phyloP scores from a whole-genome alignment of 768 basidiomycete species.

The Tulasnella sp. region DNA sequence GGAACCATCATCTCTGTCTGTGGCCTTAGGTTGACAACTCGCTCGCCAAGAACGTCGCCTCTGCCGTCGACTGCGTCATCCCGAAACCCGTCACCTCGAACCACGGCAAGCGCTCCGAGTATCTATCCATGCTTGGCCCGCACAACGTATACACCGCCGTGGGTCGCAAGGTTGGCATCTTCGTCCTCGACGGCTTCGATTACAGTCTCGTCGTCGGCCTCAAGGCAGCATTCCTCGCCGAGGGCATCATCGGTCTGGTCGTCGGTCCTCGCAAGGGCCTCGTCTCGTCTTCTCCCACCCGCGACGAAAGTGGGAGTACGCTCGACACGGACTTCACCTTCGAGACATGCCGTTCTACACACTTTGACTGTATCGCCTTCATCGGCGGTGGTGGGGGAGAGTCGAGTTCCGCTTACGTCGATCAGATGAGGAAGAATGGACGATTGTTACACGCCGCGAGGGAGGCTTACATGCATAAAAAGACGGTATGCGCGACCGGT shows the following conservation, averaged over 20 bases:
- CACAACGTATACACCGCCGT: slow-evolving; percentile 32
- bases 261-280: slow-evolving; percentile 58
- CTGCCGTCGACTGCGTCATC: slow-evolving; percentile 48
- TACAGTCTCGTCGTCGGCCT: slow-evolving; percentile 47
- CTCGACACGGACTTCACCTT: slow-evolving; percentile 55
- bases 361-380: slow-evolving; percentile 76
- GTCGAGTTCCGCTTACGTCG: slow-evolving; percentile 32
- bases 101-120: slow-evolving; percentile 37
- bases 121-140: slow-evolving; percentile 15
- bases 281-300: slow-evolving; percentile 30
- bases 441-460: slow-evolving; percentile 71
- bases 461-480: slow-evolving; percentile 81
- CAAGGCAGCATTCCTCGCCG: slow-evolving; percentile 40
- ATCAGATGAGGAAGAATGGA: slow-evolving; percentile 48
- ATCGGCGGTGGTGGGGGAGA: slow-evolving; percentile 48
- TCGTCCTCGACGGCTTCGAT: slow-evolving; percentile 68
- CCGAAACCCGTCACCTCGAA: slow-evolving; percentile 44
- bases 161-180: slow-evolving; percentile 59
- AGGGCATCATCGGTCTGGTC: slow-evolving; percentile 49
- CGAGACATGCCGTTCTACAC: slow-evolving; percentile 68
- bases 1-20: not conserved
- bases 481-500: slow-evolving; percentile 69
- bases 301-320: slow-evolving; percentile 24
- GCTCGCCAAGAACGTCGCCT: slow-evolving; percentile 58
- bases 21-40: slow-evolving; percentile 50